phyloP scores from a whole-genome alignment of 2,329 filamentous ascomycete species.

The Aspergillus fischeri region DNA sequence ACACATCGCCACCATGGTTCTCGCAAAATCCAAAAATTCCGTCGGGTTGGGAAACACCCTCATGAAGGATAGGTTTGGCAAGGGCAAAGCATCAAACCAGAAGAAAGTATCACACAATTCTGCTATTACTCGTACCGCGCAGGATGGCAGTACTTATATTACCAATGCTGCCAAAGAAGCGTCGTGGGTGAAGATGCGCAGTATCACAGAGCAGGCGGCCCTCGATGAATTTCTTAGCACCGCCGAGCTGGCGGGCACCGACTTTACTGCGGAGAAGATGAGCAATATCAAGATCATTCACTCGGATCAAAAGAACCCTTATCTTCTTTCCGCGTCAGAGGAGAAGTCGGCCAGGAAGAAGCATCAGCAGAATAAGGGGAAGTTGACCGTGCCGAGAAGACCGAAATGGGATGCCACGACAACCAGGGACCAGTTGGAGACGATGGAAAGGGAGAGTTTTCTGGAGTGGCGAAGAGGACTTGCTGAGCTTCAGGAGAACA shows the following conservation, averaged over 20 bases:
- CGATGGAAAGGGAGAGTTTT: conserved; percentile 72
- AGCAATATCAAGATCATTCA: conserved; percentile 99
- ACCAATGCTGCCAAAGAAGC: conserved; percentile 89
- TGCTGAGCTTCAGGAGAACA: conserved; percentile 87
- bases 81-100: conserved; percentile 79
- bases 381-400: conserved; percentile 82
- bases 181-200: conserved; percentile 98
- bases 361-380: conserved; percentile 72
- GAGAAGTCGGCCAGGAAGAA: conserved; percentile 74
- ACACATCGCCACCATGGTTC: conserved; percentile 53
- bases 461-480: conserved; percentile 85
- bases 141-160: conserved; percentile 83
- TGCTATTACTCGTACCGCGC: conserved; percentile 67
- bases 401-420: conserved; percentile 85
- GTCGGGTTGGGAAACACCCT: conserved; percentile 94
- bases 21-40: conserved; percentile 90
- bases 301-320: conserved; percentile 92
- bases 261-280: conserved; percentile 98
- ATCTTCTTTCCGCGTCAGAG: conserved; percentile 78
- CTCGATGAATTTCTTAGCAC: conserved; percentile 96
- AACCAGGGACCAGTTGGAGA: conserved; percentile 76
- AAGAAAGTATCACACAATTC: conserved; percentile 63
- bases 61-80: conserved; percentile 98
- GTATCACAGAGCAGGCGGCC: conserved; percentile 92
- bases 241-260: conserved; percentile 93